Evolutionary conservation across 139 green algal species (phyloP).

Genomic region (Chlamydomonas sp.): DNA sequence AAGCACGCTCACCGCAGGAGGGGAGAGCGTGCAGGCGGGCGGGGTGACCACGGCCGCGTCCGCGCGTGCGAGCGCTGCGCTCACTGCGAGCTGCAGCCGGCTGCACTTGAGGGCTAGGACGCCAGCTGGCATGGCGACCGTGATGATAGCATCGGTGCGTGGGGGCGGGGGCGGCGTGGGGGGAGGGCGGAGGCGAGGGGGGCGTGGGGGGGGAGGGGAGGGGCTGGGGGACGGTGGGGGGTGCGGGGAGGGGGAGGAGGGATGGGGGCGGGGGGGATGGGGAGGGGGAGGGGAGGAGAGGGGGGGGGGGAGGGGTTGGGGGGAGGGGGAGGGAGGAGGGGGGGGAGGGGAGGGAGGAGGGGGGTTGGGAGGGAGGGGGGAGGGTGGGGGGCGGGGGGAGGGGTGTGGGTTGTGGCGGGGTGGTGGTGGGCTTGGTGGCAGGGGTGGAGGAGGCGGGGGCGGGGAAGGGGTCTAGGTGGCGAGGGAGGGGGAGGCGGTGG

Average conservation of each 20-base stretch:
- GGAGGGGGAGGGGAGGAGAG: background rate
- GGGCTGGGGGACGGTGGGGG: background rate
- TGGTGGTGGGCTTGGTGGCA: background rate
- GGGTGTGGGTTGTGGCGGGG: no score
- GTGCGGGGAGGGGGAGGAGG: background rate
- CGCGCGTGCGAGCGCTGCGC: no score
- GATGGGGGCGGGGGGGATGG: background rate
- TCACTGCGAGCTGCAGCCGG: no score
- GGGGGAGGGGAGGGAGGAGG: no score
- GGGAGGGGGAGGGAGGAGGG: slow-evolving; percentile 4
- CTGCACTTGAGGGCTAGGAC: no score
- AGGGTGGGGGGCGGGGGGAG: background rate
- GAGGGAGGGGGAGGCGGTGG: background rate
- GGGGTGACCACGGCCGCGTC: no score
- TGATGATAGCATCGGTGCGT: no score
- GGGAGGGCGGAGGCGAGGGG: background rate
- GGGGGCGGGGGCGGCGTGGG: background rate
- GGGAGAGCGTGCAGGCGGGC: no score
- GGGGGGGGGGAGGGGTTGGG: background rate
- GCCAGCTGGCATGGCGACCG: no score
- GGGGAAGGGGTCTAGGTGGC: background rate
- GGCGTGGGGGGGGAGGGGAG: background rate
- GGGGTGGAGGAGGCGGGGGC: background rate
- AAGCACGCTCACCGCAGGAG: no score
- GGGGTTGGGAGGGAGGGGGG: background rate